Base-by-base conservation (phyloP, 768 basidiomycete species). In the Kwoniella mangroviensis region DNA sequence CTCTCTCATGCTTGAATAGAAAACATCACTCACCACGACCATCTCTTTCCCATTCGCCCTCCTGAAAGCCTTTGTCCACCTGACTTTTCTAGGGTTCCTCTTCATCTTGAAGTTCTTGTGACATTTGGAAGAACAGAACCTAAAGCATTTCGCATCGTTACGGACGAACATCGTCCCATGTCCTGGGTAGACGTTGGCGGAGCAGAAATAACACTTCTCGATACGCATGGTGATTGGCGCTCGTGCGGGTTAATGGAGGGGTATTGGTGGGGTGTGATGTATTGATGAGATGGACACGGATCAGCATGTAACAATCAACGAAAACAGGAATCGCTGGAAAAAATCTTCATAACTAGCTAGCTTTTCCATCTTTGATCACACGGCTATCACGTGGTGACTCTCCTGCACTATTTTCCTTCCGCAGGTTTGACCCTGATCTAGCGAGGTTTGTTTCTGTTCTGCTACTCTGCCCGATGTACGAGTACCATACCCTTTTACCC, bases 61-160 rank as follows among this genome's bases (percentile, higher is more conserved):
- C 74, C 97, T 89, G 88, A 99, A 99, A 22, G 97, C 97, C 84
- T 99, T 99, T 55, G 97, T 99, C 97, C 97, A 99, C 76, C 93
- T 87, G 45, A 99, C 95, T 85, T 99, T 99, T 70, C 97, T 90
- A 55, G 97, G 97, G 85, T 98, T 99, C 49, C 97, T 91, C 86
- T 98, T 98, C 97, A 98, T 98, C 84, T 99, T 99, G 89, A 99
- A 99, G 85, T 98, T 99, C 86, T 98, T 98, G 84, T 98, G 93
- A 83, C 97, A 99, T 92, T 98, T 98, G 81, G 93, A 94, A 10
- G 93, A 92, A 84, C 97, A 99, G 84, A 99, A 98, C 56, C 95
- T 88, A 85, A 98, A 99, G 71, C 93, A 90, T 86, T 99, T 98
- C 68, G 95, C 90, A 84, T 99, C 97, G 85, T 99, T 99, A 71